These are phyloP conservation scores for Hibiscus trionum DNA, from an alignment of 345 rosid species.

Conservation along the genomic window DNA sequence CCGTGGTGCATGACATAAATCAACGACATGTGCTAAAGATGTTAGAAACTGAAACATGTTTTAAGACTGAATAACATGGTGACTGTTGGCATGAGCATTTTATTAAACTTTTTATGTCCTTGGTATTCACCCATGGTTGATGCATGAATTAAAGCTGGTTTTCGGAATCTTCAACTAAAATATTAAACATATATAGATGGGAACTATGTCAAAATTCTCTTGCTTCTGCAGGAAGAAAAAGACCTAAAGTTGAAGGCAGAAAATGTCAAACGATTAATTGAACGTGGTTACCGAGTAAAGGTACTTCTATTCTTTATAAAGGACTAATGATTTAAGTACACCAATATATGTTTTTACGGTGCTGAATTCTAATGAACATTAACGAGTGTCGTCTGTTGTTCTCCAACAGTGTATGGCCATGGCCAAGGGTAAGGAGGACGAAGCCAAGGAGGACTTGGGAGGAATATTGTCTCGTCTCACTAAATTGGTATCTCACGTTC, in stretches of 20 bases:
- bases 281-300: constrained; percentile 88
- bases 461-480: constrained; percentile 54
- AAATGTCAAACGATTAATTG: constrained; percentile 50
- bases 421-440: constrained; percentile 37
- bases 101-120: background rate
- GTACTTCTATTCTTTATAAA: constrained; percentile 26
- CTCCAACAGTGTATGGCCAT: constrained; percentile 58
- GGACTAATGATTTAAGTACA: background rate
- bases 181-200: background rate
- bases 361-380: background rate
- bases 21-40: background rate
- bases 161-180: background rate
- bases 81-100: background rate
- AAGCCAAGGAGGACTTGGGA: constrained; percentile 54
- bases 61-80: background rate
- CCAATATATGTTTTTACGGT: background rate
- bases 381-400: constrained; percentile 3
- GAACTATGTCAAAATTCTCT: background rate
- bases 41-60: background rate
- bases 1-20: background rate
- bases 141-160: background rate
- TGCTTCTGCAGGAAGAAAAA: constrained; percentile 54
- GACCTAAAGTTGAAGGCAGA: constrained; percentile 77
- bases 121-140: background rate
- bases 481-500: constrained; percentile 35